Evolutionary conservation across 2,329 filamentous ascomycete genomes (phyloP).

Genomic region (Xylariaceae sp.): DNA sequence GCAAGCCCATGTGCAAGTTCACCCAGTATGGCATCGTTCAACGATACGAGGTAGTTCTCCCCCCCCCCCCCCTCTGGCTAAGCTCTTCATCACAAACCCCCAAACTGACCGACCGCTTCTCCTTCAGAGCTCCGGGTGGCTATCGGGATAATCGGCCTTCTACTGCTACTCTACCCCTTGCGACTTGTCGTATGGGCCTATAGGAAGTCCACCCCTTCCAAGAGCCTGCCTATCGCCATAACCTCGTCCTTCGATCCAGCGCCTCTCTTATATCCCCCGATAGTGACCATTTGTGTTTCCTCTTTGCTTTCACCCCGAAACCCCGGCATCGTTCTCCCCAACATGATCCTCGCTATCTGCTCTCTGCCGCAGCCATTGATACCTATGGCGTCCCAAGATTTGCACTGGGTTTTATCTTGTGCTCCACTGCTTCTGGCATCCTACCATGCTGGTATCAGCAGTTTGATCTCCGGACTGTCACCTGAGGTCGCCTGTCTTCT

Average conservation of each 20-base stretch:
- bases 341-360: constrained; percentile 75
- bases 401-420: constrained; percentile 78
- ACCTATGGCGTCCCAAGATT: constrained; percentile 59
- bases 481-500: constrained; percentile 61
- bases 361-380: constrained; percentile 71
- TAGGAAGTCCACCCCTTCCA: constrained; percentile 36
- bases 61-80: not conserved
- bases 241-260: constrained; percentile 85
- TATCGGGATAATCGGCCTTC: constrained; percentile 31
- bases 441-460: constrained; percentile 24
- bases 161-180: constrained; percentile 56
- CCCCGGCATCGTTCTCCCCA: constrained; percentile 64
- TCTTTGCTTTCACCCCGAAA: constrained; percentile 65
- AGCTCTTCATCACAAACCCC: not conserved
- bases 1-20: constrained; percentile 43
- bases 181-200: constrained; percentile 51
- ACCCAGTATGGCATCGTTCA: constrained; percentile 39
- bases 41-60: constrained; percentile 47
- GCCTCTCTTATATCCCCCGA: constrained; percentile 79
- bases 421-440: constrained; percentile 57
- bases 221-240: constrained; percentile 46
- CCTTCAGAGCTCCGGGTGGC: constrained; percentile 40
- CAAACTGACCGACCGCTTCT: not conserved
- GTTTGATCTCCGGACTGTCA: constrained; percentile 23
- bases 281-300: constrained; percentile 72